A percentile compares a stretch with the other conserved stretches of the same genome.
Conservation (phyloP, 805 yeast species). For the Teunomyces tritomae region DNA sequence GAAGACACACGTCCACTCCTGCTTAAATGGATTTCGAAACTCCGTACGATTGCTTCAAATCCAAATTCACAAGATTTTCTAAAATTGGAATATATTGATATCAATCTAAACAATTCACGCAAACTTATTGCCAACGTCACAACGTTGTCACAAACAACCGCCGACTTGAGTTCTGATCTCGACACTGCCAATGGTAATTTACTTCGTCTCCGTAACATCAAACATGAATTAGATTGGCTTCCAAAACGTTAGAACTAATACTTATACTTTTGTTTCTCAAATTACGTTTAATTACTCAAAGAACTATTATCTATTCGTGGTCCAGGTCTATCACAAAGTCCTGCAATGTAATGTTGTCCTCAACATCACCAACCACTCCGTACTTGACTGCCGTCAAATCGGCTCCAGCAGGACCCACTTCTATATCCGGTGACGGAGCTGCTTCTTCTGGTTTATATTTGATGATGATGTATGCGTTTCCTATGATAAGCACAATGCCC, state of each 20-base stretch:
- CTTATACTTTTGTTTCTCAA: too few species aligned
- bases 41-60: constrained; percentile 35
- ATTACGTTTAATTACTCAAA: background rate
- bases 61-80: constrained; percentile 31
- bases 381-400: constrained; percentile 3
- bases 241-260: too few species aligned
- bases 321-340: constrained; percentile 23
- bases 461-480: constrained; percentile 62
- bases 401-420: constrained; percentile 1
- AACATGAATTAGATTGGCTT: constrained; percentile 25
- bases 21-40: constrained; percentile 20
- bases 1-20: background rate
- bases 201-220: constrained; percentile 16
- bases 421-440: background rate
- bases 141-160: constrained; percentile 10
- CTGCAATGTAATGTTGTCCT: constrained; percentile 22
- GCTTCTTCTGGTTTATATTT: constrained; percentile 40
- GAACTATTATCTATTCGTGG: background rate
- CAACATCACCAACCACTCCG: constrained; percentile 4
- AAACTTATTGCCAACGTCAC: constrained; percentile 25
- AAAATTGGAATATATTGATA: constrained; percentile 36
- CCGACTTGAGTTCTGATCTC: constrained; percentile 5
- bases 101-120: constrained; percentile 36
- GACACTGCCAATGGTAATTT: constrained; percentile 16
- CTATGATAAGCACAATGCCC: constrained; percentile 68